These are phyloP conservation scores for Pythium brachiatum DNA, from an alignment of 352 stramenopile genomes.

Conservation along the genomic window DNA sequence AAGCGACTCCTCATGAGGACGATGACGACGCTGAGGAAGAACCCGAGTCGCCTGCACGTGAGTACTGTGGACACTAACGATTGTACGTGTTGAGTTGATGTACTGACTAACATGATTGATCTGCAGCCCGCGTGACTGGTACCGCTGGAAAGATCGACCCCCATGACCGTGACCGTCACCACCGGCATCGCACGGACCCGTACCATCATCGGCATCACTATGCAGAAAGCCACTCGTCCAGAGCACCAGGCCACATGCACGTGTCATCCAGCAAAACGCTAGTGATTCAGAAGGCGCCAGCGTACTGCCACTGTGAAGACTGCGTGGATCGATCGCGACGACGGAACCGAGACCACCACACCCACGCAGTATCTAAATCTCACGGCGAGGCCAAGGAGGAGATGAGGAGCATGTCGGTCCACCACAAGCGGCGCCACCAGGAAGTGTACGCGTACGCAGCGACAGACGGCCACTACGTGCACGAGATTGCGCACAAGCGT, in stretches of 20 bases:
- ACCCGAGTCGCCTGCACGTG: constrained; percentile 10
- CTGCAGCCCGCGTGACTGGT: no score
- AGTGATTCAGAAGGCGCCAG: constrained; percentile 12
- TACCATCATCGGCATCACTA: neutral
- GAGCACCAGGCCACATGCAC: constrained; percentile 8
- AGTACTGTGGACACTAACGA: neutral
- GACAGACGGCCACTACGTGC: constrained; percentile 2
- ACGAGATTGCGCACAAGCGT: constrained; percentile 5
- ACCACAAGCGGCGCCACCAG: constrained; percentile 16
- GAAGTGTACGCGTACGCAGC: constrained; percentile 9
- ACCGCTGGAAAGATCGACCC: no score
- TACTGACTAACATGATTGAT: neutral
- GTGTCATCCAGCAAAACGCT: constrained; percentile 22
- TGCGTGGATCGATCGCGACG: constrained; percentile 1
- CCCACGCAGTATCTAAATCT: neutral
- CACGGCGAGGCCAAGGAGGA: neutral
- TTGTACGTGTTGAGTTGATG: no score
- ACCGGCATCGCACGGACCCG: neutral
- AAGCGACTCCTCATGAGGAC: neutral
- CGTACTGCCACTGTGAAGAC: constrained; percentile 7
- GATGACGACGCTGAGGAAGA: constrained; percentile 1
- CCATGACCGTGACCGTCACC: neutral
- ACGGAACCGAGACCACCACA: neutral
- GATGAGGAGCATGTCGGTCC: neutral
- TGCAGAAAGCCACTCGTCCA: neutral